Conservation (phyloP, 495 filamentous ascomycete species). For the Xylaria nigripes region DNA sequence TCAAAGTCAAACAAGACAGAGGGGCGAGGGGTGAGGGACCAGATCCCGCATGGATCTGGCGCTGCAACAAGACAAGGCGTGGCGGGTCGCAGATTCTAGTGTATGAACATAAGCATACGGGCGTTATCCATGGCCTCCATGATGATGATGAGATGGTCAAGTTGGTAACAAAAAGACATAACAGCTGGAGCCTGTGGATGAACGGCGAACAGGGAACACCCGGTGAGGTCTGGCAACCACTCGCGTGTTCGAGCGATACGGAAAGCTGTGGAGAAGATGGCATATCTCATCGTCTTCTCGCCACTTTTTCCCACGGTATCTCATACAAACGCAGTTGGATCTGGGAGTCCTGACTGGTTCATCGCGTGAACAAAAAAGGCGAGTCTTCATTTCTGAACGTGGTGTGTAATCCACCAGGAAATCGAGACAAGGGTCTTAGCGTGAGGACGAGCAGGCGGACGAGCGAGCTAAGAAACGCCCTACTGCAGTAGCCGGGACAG, state of each 20-base stretch:
- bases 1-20: not conserved
- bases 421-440: constrained; percentile 12
- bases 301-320: not conserved
- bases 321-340: not conserved
- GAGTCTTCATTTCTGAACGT: constrained; percentile 11
- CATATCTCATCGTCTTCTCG: not conserved
- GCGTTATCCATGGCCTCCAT: not conserved
- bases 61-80: constrained; percentile 6
- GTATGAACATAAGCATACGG: not conserved
- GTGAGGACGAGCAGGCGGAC: not conserved
- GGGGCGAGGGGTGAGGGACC: not conserved
- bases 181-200: not conserved
- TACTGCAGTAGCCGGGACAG: constrained; percentile 11
- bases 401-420: constrained; percentile 13
- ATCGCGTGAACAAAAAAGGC: not conserved
- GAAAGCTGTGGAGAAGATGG: constrained; percentile 8
- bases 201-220: constrained; percentile 7
- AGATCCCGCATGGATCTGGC: constrained; percentile 4
- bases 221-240: constrained; percentile 8
- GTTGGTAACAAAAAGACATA: not conserved
- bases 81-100: constrained; percentile 8
- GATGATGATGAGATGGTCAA: not conserved
- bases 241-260: constrained; percentile 3
- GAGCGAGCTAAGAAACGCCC: constrained; percentile 7
- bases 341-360: constrained; percentile 1